phyloP scores from a whole-genome alignment of 2,329 filamentous ascomycete species.

The Raffaelea arxii region DNA sequence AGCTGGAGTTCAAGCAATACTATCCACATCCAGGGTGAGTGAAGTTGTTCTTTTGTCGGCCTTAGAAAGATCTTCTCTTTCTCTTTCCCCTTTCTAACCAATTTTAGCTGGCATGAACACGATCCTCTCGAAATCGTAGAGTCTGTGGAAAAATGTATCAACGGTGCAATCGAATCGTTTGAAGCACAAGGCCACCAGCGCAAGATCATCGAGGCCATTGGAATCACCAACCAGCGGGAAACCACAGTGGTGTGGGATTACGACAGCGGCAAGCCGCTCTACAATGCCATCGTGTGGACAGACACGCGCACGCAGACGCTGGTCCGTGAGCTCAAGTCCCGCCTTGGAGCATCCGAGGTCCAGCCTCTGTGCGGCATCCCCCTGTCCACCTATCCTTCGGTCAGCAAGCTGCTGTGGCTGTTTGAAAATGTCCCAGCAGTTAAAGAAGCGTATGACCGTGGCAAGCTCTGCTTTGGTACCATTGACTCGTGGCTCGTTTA shows the following conservation, averaged over 20 bases:
- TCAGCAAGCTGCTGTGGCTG: constrained; percentile 81
- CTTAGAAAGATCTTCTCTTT: not conserved
- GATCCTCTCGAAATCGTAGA: constrained; percentile 67
- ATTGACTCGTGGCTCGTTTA: constrained; percentile 84
- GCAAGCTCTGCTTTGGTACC: constrained; percentile 75
- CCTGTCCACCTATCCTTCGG: constrained; percentile 79
- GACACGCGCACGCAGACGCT: constrained; percentile 70
- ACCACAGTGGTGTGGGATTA: constrained; percentile 81
- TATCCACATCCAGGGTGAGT: constrained; percentile 78
- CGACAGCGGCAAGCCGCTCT: constrained; percentile 67
- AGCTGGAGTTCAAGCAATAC: constrained; percentile 77
- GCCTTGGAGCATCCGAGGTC: constrained; percentile 58
- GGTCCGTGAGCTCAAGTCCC: constrained; percentile 65
- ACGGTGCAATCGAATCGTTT: constrained; percentile 64
- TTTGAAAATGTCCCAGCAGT: constrained; percentile 62
- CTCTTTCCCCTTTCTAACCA: not conserved
- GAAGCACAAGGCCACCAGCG: constrained; percentile 55
- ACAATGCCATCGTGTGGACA: constrained; percentile 85
- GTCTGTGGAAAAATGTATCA: constrained; percentile 72
- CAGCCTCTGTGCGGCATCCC: constrained; percentile 67
- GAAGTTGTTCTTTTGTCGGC: too few relatives aligned
- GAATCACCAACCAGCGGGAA: constrained; percentile 86
- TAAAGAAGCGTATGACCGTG: constrained; percentile 63
- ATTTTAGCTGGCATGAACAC: constrained; percentile 75
- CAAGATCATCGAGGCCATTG: constrained; percentile 64